Evolutionary conservation across 2,329 filamentous ascomycete genomes (phyloP).

Genomic region (Penicillium sp.): DNA sequence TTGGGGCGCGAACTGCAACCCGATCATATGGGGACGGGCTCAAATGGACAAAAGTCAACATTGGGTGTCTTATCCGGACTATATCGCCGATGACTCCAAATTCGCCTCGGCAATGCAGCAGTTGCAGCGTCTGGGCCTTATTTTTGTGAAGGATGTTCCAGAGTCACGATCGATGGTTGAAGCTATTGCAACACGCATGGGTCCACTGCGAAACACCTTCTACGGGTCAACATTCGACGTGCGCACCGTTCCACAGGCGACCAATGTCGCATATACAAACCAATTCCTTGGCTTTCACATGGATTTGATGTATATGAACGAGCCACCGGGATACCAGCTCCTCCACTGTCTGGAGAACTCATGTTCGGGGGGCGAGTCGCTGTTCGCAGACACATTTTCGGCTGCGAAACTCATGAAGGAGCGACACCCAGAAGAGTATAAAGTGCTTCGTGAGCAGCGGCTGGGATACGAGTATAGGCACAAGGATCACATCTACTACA

Average conservation of each 20-base stretch:
- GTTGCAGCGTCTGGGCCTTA: conserved; percentile 66
- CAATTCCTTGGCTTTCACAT: conserved; percentile 84
- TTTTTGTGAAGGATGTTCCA: conserved; percentile 76
- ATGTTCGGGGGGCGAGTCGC: conserved; percentile 74
- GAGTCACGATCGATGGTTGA: conserved; percentile 64
- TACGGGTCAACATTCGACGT: conserved; percentile 94
- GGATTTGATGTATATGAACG: conserved; percentile 82
- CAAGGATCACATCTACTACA: conserved; percentile 62
- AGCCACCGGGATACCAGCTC: conserved; percentile 79
- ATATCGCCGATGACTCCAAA: conserved; percentile 60
- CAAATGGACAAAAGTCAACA: conserved; percentile 47
- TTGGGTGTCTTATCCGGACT: conserved; percentile 68
- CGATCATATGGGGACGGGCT: conserved; percentile 39
- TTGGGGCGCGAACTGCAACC: conserved; percentile 22
- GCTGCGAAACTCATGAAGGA: conserved; percentile 49
- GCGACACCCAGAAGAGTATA: conserved; percentile 15
- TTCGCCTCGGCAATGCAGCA: conserved; percentile 64
- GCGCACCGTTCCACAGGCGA: conserved; percentile 73
- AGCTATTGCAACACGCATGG: conserved; percentile 69
- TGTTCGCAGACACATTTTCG: conserved; percentile 76
- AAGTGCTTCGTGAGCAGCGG: conserved; percentile 43
- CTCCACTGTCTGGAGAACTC: conserved; percentile 86
- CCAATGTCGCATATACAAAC: conserved; percentile 89
- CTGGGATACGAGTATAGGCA: conserved; percentile 70
- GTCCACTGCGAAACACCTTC: conserved; percentile 78